Evolutionary conservation across 108 stramenopile species (phyloP).

Genomic region (Pseudonitzschia delicatissima): DNA sequence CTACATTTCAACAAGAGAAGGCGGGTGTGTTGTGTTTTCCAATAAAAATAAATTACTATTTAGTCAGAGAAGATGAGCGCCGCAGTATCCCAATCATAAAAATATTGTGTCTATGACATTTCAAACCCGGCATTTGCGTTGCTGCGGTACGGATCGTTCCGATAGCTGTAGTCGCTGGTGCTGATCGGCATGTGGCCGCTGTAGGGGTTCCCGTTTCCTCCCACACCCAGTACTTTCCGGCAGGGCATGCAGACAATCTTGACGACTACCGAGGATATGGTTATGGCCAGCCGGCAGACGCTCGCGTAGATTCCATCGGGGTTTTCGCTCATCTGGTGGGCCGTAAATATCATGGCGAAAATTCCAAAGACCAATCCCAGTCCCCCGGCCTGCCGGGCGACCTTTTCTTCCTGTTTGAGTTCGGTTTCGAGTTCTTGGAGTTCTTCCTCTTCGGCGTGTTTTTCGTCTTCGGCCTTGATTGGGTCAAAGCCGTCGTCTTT

Average conservation of each 20-base stretch:
- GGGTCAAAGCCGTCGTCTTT: constrained; percentile 18
- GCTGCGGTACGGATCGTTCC: constrained; percentile 24
- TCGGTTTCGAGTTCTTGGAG: constrained; percentile 37
- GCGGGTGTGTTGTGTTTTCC: too few relatives aligned
- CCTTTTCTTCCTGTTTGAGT: constrained; percentile 56
- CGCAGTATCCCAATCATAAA: too few relatives aligned
- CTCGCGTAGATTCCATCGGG: constrained; percentile 76
- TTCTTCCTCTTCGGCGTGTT: constrained; percentile 17
- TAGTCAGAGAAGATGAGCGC: too few relatives aligned
- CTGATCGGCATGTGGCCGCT: constrained; percentile 45
- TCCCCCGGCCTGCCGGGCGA: constrained; percentile 59
- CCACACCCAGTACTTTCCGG: constrained; percentile 38
- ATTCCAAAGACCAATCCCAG: constrained; percentile 58
- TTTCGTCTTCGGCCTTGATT: constrained; percentile 19
- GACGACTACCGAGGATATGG: constrained; percentile 46
- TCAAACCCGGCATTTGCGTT: constrained; percentile 32
- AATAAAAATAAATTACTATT: too few relatives aligned
- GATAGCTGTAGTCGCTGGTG: constrained; percentile 38
- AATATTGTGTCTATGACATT: too few relatives aligned
- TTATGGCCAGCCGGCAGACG: constrained; percentile 53
- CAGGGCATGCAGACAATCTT: constrained; percentile 73
- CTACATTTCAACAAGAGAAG: too few relatives aligned
- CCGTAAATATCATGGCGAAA: constrained; percentile 64
- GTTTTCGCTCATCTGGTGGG: constrained; percentile 83
- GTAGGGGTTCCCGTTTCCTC: constrained; percentile 27